Base-by-base conservation (phyloP, 768 basidiomycete species). In the Amanita phalloides region DNA sequence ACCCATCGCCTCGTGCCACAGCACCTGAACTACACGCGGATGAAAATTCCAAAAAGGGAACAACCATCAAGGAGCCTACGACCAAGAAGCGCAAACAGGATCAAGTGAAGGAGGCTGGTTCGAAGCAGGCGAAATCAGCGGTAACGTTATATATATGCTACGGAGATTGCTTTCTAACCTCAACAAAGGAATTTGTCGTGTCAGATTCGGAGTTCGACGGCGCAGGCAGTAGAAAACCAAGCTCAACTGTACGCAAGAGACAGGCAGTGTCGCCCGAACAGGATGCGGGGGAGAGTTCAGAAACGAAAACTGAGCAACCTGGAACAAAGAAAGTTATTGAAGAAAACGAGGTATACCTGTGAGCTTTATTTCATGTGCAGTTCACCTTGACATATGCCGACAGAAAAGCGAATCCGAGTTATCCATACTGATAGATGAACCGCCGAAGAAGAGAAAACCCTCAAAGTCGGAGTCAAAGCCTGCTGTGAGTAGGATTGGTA, bases 351-450 rank as follows among this genome's bases (percentile, higher is more conserved):
- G 49, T 51, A 33, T 30, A 41, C 17, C 37, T n/a, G n/a, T 17
- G 32, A 10, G 11, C 13, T 32, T 13, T 10, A 23, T 45, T 48
- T 28, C n/a, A 35, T 38, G 42, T 17, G 21, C 30, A 10, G 45
- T 28, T 47, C 3, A 4, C 6, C 13, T 30, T 23, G 10, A 42
- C 41, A 9, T 14, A 20, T 61, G 56, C 53, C 48, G 37, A 56
- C 43, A 10, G 20, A 68, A 74, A 56, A 79, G 78, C 59, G 81
- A 80, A 36, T 78, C 82, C 4, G 81, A 82, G 51, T 58, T 82
- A 28, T 82, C 82, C 4, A 74, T 75, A 5, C 69, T 85, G 13
- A 66, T 77, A 23, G 81, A 84, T 54, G 81, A 82, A 43, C 73
- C 74, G 8, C 73, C 73, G 6, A 79, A 79, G 56, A 66, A 62